These are phyloP conservation scores for Nannizzia gypsea DNA, from an alignment of 2,329 filamentous ascomycete species.

Conservation along the genomic window DNA sequence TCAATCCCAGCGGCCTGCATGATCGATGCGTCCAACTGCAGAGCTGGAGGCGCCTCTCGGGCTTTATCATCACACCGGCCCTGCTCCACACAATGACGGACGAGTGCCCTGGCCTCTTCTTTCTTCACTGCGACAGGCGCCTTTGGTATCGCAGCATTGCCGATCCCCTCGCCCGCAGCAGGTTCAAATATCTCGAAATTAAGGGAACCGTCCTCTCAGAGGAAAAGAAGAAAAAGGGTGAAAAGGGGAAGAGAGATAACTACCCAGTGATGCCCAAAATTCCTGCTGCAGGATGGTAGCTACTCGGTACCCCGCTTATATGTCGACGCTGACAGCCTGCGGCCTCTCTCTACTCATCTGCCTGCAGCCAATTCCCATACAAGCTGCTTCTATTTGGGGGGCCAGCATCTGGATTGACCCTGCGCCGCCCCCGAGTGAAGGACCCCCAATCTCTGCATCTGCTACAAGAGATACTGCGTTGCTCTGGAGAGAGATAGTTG, in stretches of 20 bases:
- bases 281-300: constrained; percentile 1
- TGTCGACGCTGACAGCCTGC: neutral
- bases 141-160: neutral
- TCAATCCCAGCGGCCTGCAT: neutral
- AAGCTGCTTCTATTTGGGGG: constrained; percentile 9
- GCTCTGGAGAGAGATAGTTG: constrained; percentile 71
- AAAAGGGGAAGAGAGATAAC: neutral
- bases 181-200: constrained; percentile 1
- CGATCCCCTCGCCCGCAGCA: neutral
- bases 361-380: constrained; percentile 1
- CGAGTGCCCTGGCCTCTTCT: neutral
- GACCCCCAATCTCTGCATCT: constrained; percentile 46
- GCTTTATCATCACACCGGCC: neutral
- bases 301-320: neutral
- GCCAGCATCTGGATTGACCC: constrained; percentile 44
- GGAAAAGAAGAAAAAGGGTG: neutral
- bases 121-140: neutral
- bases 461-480: constrained; percentile 51
- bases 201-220: neutral
- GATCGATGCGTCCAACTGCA: neutral
- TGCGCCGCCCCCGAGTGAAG: constrained; percentile 49
- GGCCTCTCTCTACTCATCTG: neutral
- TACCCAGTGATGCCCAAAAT: neutral
- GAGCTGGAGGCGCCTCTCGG: constrained; percentile 1
- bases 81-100: neutral